Evolutionary conservation across 2,329 filamentous ascomycete genomes (phyloP).

Genomic region (Beauveria pseudobassiana): DNA sequence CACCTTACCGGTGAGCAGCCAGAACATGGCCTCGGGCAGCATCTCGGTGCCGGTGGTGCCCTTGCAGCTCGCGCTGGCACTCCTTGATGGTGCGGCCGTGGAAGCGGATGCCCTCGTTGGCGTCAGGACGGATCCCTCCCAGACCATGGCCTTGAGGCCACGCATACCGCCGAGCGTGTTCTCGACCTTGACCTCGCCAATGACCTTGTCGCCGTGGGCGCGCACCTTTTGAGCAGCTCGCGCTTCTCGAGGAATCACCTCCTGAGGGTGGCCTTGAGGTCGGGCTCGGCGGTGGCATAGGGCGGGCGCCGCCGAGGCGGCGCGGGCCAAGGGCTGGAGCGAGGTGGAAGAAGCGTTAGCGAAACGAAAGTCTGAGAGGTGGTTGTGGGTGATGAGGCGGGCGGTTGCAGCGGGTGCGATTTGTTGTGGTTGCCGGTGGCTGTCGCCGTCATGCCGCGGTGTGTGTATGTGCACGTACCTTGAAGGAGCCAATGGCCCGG

Average conservation of each 20-base stretch:
- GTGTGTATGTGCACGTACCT: conserved; percentile 40
- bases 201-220: conserved; percentile 68
- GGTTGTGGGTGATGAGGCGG: background rate
- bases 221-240: conserved; percentile 93
- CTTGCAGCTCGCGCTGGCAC: conserved; percentile 89
- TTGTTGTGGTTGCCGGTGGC: background rate
- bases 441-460: background rate
- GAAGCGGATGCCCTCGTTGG: conserved; percentile 96
- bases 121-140: conserved; percentile 94
- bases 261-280: conserved; percentile 83
- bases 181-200: conserved; percentile 89
- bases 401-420: background rate
- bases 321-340: conserved; percentile 24
- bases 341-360: background rate
- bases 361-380: background rate
- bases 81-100: conserved; percentile 97
- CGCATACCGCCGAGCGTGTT: conserved; percentile 96
- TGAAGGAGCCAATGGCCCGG: conserved; percentile 55
- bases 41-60: conserved; percentile 89
- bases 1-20: conserved; percentile 91
- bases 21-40: conserved; percentile 99
- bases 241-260: conserved; percentile 85
- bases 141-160: conserved; percentile 95
- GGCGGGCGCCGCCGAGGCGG: conserved; percentile 33
- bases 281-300: conserved; percentile 75